Evolutionary conservation across 2,329 filamentous ascomycete species (phyloP).

Genomic region (Fusarium heterosporum): DNA sequence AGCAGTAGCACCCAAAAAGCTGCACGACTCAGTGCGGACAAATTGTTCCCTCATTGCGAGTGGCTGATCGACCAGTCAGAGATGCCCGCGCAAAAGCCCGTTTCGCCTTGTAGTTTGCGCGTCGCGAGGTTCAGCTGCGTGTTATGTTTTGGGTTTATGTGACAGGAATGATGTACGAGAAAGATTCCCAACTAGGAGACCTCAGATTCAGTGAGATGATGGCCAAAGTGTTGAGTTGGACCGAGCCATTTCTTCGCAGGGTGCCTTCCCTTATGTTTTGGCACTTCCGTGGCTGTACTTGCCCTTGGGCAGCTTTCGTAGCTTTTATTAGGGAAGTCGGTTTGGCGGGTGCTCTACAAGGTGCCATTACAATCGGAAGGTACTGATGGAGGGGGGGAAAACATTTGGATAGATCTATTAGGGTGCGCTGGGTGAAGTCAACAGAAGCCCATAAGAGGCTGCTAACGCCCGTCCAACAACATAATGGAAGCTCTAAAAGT

Average conservation of each 20-base stretch:
- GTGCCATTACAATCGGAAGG: slow-evolving; percentile 6
- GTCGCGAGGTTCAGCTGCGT: slow-evolving; percentile 4
- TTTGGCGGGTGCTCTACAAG: slow-evolving; percentile 9
- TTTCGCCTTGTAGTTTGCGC: slow-evolving; percentile 17
- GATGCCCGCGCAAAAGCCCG: slow-evolving; percentile 15
- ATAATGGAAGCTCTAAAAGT: neutral
- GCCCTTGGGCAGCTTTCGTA: neutral
- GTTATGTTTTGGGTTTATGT: slow-evolving; percentile 23
- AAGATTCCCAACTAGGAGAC: slow-evolving; percentile 2
- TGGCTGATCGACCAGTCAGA: slow-evolving; percentile 38
- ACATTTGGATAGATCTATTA: neutral
- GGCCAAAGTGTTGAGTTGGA: neutral
- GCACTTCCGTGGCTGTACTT: slow-evolving; percentile 1
- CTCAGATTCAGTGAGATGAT: neutral
- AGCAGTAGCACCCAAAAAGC: slow-evolving; percentile 41
- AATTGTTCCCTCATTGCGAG: slow-evolving; percentile 29
- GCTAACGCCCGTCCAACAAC: neutral
- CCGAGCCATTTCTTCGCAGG: slow-evolving; percentile 3
- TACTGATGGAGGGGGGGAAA: neutral
- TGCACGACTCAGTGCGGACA: slow-evolving; percentile 33
- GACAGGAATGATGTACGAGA: slow-evolving; percentile 17
- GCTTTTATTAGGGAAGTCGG: neutral
- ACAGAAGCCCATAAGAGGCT: slow-evolving; percentile 4
- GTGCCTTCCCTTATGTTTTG: neutral
- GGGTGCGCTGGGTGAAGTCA: slow-evolving; percentile 12